A percentile compares a stretch with the other conserved stretches of the same genome.
These are phyloP conservation scores for Cercospora sojina DNA, from an alignment of 2,329 filamentous ascomycete species.

Conservation along the genomic window DNA sequence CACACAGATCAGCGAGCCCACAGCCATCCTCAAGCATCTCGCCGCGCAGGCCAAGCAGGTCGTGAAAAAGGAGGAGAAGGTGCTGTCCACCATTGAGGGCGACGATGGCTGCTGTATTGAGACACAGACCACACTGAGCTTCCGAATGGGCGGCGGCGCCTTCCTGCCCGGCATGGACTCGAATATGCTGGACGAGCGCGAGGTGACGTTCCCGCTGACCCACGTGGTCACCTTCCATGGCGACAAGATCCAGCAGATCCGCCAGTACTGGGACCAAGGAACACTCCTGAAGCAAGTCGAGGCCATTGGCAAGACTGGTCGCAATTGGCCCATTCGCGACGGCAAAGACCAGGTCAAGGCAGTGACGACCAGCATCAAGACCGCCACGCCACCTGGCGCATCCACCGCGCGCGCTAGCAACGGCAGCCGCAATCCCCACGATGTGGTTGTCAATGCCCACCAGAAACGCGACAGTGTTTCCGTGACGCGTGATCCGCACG, in stretches of 20 bases:
- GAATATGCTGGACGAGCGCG: constrained; percentile 85
- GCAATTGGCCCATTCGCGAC: constrained; percentile 93
- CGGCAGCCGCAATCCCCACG: constrained; percentile 23
- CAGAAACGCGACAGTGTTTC: constrained; percentile 36
- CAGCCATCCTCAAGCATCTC: constrained; percentile 81
- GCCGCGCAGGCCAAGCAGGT: constrained; percentile 68
- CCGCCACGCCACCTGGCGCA: constrained; percentile 29
- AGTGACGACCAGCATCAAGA: constrained; percentile 37
- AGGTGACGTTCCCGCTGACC: constrained; percentile 77
- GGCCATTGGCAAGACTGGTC: constrained; percentile 83
- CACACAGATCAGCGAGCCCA: constrained; percentile 66
- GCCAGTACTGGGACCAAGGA: constrained; percentile 93
- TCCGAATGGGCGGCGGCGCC: constrained; percentile 74
- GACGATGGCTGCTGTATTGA: constrained; percentile 69
- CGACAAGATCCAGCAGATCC: constrained; percentile 80
- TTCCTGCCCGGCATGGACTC: constrained; percentile 90
- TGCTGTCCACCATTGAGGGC: constrained; percentile 73
- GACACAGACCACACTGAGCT: constrained; percentile 79
- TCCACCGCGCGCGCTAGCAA: constrained; percentile 18
- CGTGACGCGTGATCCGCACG: constrained; percentile 53
- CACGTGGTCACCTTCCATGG: constrained; percentile 85
- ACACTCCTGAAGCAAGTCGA: constrained; percentile 90
- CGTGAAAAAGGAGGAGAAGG: constrained; percentile 77
- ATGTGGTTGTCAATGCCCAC: constrained; percentile 31
- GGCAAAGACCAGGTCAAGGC: constrained; percentile 78